A percentile compares a stretch with the other conserved stretches of the same genome.
phyloP scores from a whole-genome alignment of 2,329 filamentous ascomycete genomes.

The Diplodia scrobiculata region DNA sequence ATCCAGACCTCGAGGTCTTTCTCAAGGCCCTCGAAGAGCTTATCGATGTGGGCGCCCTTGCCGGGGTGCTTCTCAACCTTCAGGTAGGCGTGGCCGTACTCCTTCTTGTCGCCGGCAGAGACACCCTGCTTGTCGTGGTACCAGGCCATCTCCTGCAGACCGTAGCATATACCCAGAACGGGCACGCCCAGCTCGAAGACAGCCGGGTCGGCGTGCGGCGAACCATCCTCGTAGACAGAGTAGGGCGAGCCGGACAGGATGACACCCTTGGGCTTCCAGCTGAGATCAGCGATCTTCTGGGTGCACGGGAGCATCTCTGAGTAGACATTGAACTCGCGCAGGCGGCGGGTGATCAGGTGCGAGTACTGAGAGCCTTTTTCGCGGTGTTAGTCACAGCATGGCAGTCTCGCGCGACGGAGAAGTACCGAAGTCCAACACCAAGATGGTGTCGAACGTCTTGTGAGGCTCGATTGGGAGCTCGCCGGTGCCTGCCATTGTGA shows the following conservation, averaged over 20 bases:
- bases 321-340: slow-evolving; percentile 79
- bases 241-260: slow-evolving; percentile 73
- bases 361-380: slow-evolving; percentile 63
- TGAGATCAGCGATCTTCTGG: slow-evolving; percentile 73
- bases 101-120: slow-evolving; percentile 64
- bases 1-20: slow-evolving; percentile 76
- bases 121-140: slow-evolving; percentile 65
- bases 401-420: slow-evolving; percentile 4
- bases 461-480: slow-evolving; percentile 51
- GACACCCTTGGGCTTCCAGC: slow-evolving; percentile 80
- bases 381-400: slow-evolving; percentile 25
- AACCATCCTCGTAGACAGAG: slow-evolving; percentile 78
- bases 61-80: slow-evolving; percentile 60
- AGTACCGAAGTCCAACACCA: slow-evolving; percentile 67
- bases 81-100: slow-evolving; percentile 72
- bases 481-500: slow-evolving; percentile 45
- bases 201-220: slow-evolving; percentile 78
- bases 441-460: slow-evolving; percentile 65
- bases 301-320: slow-evolving; percentile 88
- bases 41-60: slow-evolving; percentile 66
- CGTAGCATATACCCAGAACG: slow-evolving; percentile 65
- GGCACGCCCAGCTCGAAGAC: slow-evolving; percentile 74
- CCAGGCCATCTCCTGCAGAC: slow-evolving; percentile 73
- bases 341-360: slow-evolving; percentile 72
- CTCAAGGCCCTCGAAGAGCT: slow-evolving; percentile 75